Percentiles rank a stretch among this genome's conserved stretches.
These are phyloP conservation scores for Pseudomonodictys pantanalensis DNA, from an alignment of 495 filamentous ascomycete species.

Conservation along the genomic window DNA sequence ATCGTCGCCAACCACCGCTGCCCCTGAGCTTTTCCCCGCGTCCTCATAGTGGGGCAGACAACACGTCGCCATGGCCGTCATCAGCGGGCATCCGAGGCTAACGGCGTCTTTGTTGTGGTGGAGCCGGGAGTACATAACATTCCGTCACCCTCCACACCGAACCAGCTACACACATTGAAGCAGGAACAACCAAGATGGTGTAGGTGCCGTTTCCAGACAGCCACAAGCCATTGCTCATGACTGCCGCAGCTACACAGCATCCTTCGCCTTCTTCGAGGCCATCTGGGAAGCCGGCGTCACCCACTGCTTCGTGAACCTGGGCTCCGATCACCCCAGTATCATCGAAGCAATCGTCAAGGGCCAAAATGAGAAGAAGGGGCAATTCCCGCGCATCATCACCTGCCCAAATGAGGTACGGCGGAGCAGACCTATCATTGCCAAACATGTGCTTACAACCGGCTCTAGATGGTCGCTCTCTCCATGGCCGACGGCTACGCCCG, in stretches of 20 bases:
- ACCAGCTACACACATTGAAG: neutral
- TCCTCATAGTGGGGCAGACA: neutral
- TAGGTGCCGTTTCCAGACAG: neutral
- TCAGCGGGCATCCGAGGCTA: neutral
- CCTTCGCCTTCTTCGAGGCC: conserved; percentile 92
- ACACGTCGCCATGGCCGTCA: neutral
- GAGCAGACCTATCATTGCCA: neutral
- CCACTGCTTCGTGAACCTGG: conserved; percentile 91
- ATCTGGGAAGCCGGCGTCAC: conserved; percentile 87
- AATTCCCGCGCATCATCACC: conserved; percentile 84
- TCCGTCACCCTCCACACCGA: neutral
- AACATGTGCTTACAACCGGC: neutral
- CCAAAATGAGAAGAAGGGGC: conserved; percentile 59
- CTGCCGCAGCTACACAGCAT: conserved; percentile 58
- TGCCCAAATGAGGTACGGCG: conserved; percentile 80
- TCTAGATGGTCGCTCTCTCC: conserved; percentile 91
- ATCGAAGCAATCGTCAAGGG: conserved; percentile 96
- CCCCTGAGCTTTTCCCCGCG: neutral
- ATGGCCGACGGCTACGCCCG: conserved; percentile 96
- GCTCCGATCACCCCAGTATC: conserved; percentile 90
- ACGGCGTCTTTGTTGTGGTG: neutral
- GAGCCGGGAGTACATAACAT: neutral
- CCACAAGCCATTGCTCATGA: neutral
- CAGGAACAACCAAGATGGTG: neutral
- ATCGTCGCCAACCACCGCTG: neutral